Percentiles rank a stretch among this genome's conserved stretches.
These are phyloP conservation scores for Abelmoschus esculentus DNA, from an alignment of 345 rosid genomes.

Conservation along the genomic window DNA sequence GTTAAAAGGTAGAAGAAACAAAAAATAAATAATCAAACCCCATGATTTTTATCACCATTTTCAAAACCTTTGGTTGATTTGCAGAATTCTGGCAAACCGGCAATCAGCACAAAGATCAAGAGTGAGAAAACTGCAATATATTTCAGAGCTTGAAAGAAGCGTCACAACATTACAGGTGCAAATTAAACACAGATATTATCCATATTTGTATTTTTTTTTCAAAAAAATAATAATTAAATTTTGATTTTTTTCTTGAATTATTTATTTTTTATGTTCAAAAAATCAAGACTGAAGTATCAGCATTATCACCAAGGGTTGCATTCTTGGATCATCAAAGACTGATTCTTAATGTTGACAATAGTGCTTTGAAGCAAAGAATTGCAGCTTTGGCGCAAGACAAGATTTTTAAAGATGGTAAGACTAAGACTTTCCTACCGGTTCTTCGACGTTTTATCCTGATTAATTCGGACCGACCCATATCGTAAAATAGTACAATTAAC, in stretches of 20 bases:
- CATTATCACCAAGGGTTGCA: slow-evolving; percentile 69
- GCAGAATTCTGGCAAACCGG: slow-evolving; percentile 60
- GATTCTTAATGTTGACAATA: slow-evolving; percentile 58
- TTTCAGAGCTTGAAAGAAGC: slow-evolving; percentile 55
- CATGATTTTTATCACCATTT: neutral
- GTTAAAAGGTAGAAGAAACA: slow-evolving; percentile 42
- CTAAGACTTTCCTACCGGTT: neutral
- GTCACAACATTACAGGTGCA: slow-evolving; percentile 53
- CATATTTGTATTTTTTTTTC: neutral
- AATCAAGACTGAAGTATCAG: slow-evolving; percentile 59
- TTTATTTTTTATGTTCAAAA: slow-evolving; percentile 13
- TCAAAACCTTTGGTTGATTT: neutral
- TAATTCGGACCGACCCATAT: no score
- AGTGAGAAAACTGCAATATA: slow-evolving; percentile 55
- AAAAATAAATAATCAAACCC: neutral
- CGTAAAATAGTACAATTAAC: neutral
- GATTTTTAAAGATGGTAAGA: slow-evolving; percentile 65
- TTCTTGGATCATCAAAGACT: slow-evolving; percentile 59
- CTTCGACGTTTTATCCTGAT: no score
- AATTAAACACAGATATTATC: neutral
- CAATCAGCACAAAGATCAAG: slow-evolving; percentile 69
- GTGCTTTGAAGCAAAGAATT: slow-evolving; percentile 66
- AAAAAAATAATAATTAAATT: neutral
- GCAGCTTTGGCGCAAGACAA: slow-evolving; percentile 83
- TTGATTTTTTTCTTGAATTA: neutral